Percentiles rank a stretch among this genome's conserved stretches.
Conservation (phyloP, 169 alveolate species). For the Babesia sp. region DNA sequence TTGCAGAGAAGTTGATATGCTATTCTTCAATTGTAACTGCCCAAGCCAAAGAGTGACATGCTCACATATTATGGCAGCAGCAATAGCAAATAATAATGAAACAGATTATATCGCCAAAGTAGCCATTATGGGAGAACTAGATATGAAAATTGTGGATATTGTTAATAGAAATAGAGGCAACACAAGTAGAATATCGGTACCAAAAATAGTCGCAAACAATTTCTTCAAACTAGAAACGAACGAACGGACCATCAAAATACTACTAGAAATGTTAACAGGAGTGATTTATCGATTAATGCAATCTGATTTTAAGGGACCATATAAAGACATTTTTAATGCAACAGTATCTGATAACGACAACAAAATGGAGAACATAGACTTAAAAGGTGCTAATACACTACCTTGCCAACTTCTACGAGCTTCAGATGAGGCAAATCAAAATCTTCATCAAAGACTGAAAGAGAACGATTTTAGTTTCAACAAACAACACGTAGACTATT, state of each 20-base stretch:
- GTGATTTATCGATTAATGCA: conserved; percentile 4
- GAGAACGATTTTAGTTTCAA: background rate
- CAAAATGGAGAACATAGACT: background rate
- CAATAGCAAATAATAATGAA: background rate
- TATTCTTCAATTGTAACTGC: conserved; percentile 40
- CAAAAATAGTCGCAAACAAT: background rate
- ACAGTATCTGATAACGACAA: background rate
- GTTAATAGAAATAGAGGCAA: background rate
- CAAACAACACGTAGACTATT: background rate
- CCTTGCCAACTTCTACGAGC: background rate
- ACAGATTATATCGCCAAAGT: conserved; percentile 18
- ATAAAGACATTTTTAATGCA: background rate
- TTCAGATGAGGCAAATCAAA: background rate
- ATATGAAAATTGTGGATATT: background rate
- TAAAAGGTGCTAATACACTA: background rate
- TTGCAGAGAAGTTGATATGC: conserved; percentile 49
- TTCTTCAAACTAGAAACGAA: background rate
- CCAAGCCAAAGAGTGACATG: conserved; percentile 22
- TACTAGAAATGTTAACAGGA: conserved; percentile 31
- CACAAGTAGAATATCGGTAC: background rate
- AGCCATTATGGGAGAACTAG: conserved; percentile 17
- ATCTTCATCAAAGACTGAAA: background rate
- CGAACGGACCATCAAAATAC: background rate
- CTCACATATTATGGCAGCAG: conserved; percentile 51
- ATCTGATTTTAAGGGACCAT: background rate